Evolutionary conservation across 495 filamentous ascomycete genomes (phyloP), one percentile per base, ranked within the genome.

Genomic region (Hypoxylon fuscum): DNA sequence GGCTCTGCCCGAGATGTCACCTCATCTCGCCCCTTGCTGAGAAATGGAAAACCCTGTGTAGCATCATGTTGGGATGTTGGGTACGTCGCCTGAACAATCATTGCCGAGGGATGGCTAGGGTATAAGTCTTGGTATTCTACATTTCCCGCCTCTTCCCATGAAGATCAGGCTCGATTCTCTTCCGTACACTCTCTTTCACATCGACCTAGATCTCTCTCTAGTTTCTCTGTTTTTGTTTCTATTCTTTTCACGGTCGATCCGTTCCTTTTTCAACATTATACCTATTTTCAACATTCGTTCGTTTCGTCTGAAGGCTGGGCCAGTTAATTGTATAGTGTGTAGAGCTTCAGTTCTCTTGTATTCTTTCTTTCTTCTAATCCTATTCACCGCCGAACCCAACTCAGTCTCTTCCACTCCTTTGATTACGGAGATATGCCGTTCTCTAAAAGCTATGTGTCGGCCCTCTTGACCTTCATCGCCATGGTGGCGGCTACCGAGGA

Each of bases 91-190:
- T 41, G 18, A 42, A 46, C 32, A 57, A 52, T 47, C 50, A 12
- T 50, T 47, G 55, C 38, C 31, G 21, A 31, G 50, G 48, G 29
- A 59, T 51, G 32, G 37, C 55, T 51, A 51, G 52, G 55, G 62
- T 55, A 65, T 59, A 65, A 59, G 55, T 65, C 62, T 65, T 65
- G 55, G 55, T 55, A 48, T 59, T 40, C 61, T 59, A 59, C 62
- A 45, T 55, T 34, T 58, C 23, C n/a, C 5, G 25, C 14, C 53
- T 31, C 37, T 42, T 55, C 52, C 45, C 59, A 59, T 22, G 62
- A 55, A 65, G 50, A 59, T 65, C 55, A 65, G 50, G 55, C 41
- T 59, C 55, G 38, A 59, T 53, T 35, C 55, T 51, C 22, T 59
- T 49, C 54, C 37, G 23, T 50, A 44, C 55, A 50, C 21, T 49